Evolutionary conservation across 495 filamentous ascomycete genomes (phyloP).

Genomic region (Hypoxylon fragiforme): DNA sequence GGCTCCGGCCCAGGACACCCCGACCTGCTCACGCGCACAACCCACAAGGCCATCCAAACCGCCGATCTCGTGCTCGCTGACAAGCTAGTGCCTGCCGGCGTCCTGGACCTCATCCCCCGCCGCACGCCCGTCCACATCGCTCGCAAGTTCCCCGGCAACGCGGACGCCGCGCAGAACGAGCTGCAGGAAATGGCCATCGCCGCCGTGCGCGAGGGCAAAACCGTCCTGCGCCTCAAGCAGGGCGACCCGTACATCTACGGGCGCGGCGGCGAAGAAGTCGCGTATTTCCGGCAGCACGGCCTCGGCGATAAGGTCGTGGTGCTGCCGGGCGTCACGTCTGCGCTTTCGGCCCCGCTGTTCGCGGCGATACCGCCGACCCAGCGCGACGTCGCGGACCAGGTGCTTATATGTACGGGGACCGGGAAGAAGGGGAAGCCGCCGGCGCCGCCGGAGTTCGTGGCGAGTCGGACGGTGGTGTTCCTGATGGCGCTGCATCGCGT

Average conservation of each 20-base stretch:
- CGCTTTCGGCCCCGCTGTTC: slow-evolving; percentile 84
- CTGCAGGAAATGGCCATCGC: slow-evolving; percentile 78
- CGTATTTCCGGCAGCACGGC: slow-evolving; percentile 78
- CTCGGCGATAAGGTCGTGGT: slow-evolving; percentile 64
- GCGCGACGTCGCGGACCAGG: slow-evolving; percentile 85
- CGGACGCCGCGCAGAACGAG: slow-evolving; percentile 89
- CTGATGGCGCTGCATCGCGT: slow-evolving; percentile 94
- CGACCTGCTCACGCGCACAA: slow-evolving; percentile 85
- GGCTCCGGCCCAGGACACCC: slow-evolving; percentile 95
- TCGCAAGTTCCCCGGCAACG: slow-evolving; percentile 96
- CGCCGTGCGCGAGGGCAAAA: slow-evolving; percentile 70
- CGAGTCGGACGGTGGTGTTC: slow-evolving; percentile 84
- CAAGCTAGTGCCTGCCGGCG: slow-evolving; percentile 88
- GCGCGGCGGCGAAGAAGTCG: slow-evolving; percentile 87
- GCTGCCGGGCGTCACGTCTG: slow-evolving; percentile 87
- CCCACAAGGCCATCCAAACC: slow-evolving; percentile 77
- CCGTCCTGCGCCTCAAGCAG: slow-evolving; percentile 89
- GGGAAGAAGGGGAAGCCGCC: slow-evolving; percentile 87
- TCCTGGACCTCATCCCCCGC: slow-evolving; percentile 87
- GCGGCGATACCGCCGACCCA: slow-evolving; percentile 87
- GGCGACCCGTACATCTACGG: slow-evolving; percentile 97
- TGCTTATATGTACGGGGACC: slow-evolving; percentile 92
- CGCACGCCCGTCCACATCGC: slow-evolving; percentile 89
- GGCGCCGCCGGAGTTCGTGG: slow-evolving; percentile 75
- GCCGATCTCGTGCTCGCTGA: slow-evolving; percentile 92